Evolutionary conservation across 148 eudicot genomes (phyloP), one percentile per base, ranked within the genome.

Genomic region (Rhododendron molle): DNA sequence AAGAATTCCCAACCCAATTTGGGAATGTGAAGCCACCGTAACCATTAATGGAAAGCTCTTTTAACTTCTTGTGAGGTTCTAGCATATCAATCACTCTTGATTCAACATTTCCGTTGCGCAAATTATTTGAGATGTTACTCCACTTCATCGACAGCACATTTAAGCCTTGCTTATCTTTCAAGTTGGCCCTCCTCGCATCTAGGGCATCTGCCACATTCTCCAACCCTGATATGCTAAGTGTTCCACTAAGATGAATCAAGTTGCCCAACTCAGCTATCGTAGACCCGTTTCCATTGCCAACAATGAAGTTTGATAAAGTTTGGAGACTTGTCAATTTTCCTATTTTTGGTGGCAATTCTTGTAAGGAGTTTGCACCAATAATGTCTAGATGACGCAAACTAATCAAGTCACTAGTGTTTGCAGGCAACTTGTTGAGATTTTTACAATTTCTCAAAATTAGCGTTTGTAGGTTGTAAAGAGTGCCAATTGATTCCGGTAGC

Each of bases 271-370:
- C 89, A 50, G 2, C 40, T 46, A 89, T 84, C 28, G 36, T 49
- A 1, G 65, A 32, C 9, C 72, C 82, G 0, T 52, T 44, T 18
- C 78, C 80, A 46, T 34, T 14, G 6, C 38, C 65, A 34, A 88
- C 60, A 9, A 83, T 82, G 47, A 82, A 88, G 5, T 85, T 69
- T 7, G 86, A 47, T n/a, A 88, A 38, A 3, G 85, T 85, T 46
- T 30, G 84, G 3, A 88, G 83, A 26, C 44, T 72, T 10, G 6
- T 83, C 50, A 88, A 74, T 36, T 58, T 83, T 20, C 81, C 74
- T 0, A 88, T 79, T 40, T 20, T 62, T 16, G 2, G 21, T 7
- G 90, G 86, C 88, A 88, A 83, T 67, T 54, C 81, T 69, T 10
- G 44, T 23, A 88, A 44, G 13, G 56, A 46, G 18, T 65, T 0